Evolutionary conservation across 2,329 filamentous ascomycete species (phyloP), one percentile per base, ranked within the genome.

Genomic region (Fusarium anguioides): DNA sequence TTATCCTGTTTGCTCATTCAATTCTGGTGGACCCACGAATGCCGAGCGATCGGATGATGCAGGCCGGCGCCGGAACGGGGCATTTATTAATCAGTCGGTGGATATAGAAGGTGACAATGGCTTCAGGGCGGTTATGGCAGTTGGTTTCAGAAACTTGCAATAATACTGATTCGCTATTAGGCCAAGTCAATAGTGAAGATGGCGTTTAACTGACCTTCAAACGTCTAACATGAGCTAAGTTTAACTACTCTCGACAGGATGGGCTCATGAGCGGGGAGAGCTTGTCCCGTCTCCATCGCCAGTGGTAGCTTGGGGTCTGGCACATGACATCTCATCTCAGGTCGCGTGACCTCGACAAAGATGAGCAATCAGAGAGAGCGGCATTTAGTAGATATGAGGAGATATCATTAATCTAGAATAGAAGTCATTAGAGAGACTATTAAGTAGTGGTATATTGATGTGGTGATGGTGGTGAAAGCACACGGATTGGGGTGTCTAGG

Each of bases 31-130:
- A 71, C 70, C 70, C 70, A 72, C 70, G 70, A 60, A 51, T 57
- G 60, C 68, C 66, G 66, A 70, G 61, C 57, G 58, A 71, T 72
- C 70, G 70, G 70, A 72, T 52, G 71, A 73, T 73, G 65, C 39
- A 70, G 54, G 53, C 59, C 60, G 70, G 70, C 66, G 68, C 70
- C 68, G 68, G 57, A 60, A 68, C 69, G 68, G 70, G 54, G 48
- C 59, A 49, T 24, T 42, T 42, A 33, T 33, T 33, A 33, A 33
- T 49, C 59, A 61, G 31, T 50, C 46, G 31, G 66, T 68, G 56
- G 66, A 40, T 60, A 59, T 53, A 48, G 33, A 46, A 46, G 36
- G 50, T 62, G 44, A 44, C 47, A 40, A 49, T 48, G 60, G 46
- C 49, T 57, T 47, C 57, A 52, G 54, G 57, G 36, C 44, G 23